A percentile compares a stretch with the other conserved stretches of the same genome.
phyloP scores from a whole-genome alignment of 2,329 filamentous ascomycete species.

The Fusarium praegraminearum region DNA sequence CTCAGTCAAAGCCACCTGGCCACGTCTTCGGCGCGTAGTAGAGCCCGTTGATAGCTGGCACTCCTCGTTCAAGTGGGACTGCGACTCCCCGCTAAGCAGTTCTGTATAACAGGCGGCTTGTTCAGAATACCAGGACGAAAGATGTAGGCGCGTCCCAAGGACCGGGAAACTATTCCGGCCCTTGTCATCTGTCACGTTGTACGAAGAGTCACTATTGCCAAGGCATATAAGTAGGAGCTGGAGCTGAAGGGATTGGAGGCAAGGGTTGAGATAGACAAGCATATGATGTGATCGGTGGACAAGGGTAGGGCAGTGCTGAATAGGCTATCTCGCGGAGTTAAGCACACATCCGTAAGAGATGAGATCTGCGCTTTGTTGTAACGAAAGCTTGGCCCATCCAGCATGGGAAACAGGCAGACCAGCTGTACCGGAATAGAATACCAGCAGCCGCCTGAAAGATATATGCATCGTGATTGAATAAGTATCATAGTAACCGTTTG shows the following conservation, averaged over 20 bases:
- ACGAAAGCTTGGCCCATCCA: background rate
- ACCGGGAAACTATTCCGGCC: background rate
- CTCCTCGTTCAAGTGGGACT: background rate
- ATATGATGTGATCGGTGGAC: background rate
- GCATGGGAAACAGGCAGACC: background rate
- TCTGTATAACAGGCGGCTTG: background rate
- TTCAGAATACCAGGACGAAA: too few relatives aligned
- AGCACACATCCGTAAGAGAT: background rate
- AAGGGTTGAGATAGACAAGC: background rate
- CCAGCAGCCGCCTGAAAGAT: background rate
- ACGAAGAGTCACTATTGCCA: slow-evolving; percentile 10
- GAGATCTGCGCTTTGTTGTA: background rate
- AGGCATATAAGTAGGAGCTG: background rate
- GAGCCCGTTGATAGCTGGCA: background rate
- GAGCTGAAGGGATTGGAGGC: background rate
- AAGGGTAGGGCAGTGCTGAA: background rate
- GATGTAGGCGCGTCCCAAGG: background rate
- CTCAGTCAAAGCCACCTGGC: slow-evolving; percentile 30
- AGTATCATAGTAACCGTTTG: background rate
- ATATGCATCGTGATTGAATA: background rate
- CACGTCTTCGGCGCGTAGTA: slow-evolving; percentile 11
- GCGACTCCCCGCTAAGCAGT: background rate
- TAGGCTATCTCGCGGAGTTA: slow-evolving; percentile 3
- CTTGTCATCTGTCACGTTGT: slow-evolving; percentile 23
- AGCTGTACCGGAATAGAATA: background rate